Evolutionary conservation across 2,329 filamentous ascomycete genomes (phyloP).

Genomic region (Ploettnerulaceae sp.): DNA sequence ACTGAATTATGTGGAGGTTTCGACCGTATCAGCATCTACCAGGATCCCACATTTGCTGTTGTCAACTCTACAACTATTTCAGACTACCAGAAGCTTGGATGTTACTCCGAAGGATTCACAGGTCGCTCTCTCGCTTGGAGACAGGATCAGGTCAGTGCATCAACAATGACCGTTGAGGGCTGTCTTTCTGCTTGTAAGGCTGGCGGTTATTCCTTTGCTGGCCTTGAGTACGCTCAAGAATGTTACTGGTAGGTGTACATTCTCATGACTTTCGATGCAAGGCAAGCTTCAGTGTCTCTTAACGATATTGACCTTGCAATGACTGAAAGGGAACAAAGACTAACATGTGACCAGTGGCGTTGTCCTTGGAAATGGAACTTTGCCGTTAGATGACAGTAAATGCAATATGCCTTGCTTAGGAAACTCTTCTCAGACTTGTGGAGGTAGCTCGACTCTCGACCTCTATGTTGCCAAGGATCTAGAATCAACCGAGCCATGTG

Average conservation of each 20-base stretch:
- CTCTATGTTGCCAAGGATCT: slow-evolving; percentile 45
- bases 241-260: slow-evolving; percentile 34
- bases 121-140: slow-evolving; percentile 31
- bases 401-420: slow-evolving; percentile 37
- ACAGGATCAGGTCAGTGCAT: slow-evolving; percentile 31
- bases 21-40: slow-evolving; percentile 31
- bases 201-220: slow-evolving; percentile 37
- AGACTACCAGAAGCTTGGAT: slow-evolving; percentile 35
- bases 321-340: not conserved
- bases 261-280: not conserved
- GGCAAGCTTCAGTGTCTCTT: no score
- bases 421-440: slow-evolving; percentile 34
- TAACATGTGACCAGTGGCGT: slow-evolving; percentile 29
- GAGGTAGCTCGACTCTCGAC: slow-evolving; percentile 33
- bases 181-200: slow-evolving; percentile 38
- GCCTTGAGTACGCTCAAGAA: slow-evolving; percentile 37
- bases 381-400: slow-evolving; percentile 17
- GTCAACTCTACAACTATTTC: slow-evolving; percentile 28
- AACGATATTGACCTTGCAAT: not conserved
- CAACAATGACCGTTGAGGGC: slow-evolving; percentile 33
- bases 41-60: slow-evolving; percentile 34
- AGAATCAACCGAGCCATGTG: slow-evolving; percentile 46
- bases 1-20: slow-evolving; percentile 28
- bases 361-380: slow-evolving; percentile 32
- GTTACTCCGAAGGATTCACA: slow-evolving; percentile 37